Base-by-base conservation (phyloP, 2,329 filamentous ascomycete genomes). In the Drechmeria coniospora region DNA sequence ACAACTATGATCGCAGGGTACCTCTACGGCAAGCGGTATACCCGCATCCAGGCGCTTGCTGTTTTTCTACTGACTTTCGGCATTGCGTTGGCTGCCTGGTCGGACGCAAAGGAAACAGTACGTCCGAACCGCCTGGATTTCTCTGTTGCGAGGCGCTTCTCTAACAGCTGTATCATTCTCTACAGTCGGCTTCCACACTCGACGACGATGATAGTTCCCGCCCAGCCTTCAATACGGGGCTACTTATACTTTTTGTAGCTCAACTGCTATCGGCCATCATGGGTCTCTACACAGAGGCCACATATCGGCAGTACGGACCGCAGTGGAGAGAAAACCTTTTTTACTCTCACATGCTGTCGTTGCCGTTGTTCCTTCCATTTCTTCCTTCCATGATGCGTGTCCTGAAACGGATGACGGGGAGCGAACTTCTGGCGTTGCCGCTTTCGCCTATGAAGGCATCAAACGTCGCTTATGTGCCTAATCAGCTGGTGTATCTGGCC, bases 291-390 rank as follows among this genome's bases (percentile, higher is more conserved):
- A 87, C 87, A 0, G 86, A 98, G 50, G 74, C 84, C 39, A 82
- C 86, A 1, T 98, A 95, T 57, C 68, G 68, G 32, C 68, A 67
- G 31, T 84, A 93, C 51, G 84, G 86, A 5, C 79, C 80, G 17
- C 79, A 90, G 50, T 95, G 90, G 83, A 79, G 78, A 41, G 90
- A 95, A 51, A 93, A 93, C 39, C 65, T 98, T 9, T 95, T 98
- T 58, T 98, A 95, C 59, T 92, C 81, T 2, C 74, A 79, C 39
- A 50, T 82, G 6, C 62, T 87, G 14, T 81, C 78, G 1, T 57
- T 90, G 23, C 79, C 81, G 0, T 61, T 90, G 14, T 90, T 87
- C 45, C 43, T 79, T 3, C 79, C 77, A 3, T 78, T 87, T 37
- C 51, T 69, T n/a, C 65, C 68, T 1, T 71, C 69, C 3, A 66